Base-by-base conservation (phyloP, 225 moss, liverwort and hornwort species). In the Straminergon stramineum region DNA sequence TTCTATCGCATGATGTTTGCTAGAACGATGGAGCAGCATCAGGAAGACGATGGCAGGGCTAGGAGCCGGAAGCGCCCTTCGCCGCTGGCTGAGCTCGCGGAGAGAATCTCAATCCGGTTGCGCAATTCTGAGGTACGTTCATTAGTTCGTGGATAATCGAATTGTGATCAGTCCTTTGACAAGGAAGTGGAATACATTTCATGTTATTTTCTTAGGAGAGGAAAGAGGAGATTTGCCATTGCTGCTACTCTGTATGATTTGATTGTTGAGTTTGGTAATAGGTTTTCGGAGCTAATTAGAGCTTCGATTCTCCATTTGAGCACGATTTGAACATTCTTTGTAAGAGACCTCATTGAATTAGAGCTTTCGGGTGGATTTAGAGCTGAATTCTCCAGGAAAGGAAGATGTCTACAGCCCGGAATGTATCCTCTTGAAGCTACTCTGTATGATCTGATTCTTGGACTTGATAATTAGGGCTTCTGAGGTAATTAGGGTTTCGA, bases 111-210 rank as follows among this genome's bases (percentile, higher is more conserved):
- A 30, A 84, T 84, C 60, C 88, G 70, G 32, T 68, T 91, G 64
- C 90, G 87, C 56, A 90, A 89, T 85, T 75, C 87, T 19, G 90
- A 90, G 88, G 93, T 92, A 65, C 34, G 89, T 74, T 87, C 10
- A 45, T 85, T 11, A 80, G 37, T 83, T 70, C 24, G 7, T 28
- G 58, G 11, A 57, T 58, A 48, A 71, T 68, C 30, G 2, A 53
- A 81, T 89, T 65, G 18, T 76, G 21, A 41, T 64, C 11, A 30
- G n/a, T 53, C 37, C 84, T 17, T 31, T 41, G 74, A 70, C 6
- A 17, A 76, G 32, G 66, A 68, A 75, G 51, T 53, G 45, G 20
- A 15, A 62, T 22, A 11, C 31, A 61, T 55, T 65, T 48, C 11
- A 26, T 4, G 9, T 51, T 41, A 5, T 57, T 81, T 26, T 57